Conservation (phyloP, 2,329 filamentous ascomycete genomes). For the Alternaria solani region DNA sequence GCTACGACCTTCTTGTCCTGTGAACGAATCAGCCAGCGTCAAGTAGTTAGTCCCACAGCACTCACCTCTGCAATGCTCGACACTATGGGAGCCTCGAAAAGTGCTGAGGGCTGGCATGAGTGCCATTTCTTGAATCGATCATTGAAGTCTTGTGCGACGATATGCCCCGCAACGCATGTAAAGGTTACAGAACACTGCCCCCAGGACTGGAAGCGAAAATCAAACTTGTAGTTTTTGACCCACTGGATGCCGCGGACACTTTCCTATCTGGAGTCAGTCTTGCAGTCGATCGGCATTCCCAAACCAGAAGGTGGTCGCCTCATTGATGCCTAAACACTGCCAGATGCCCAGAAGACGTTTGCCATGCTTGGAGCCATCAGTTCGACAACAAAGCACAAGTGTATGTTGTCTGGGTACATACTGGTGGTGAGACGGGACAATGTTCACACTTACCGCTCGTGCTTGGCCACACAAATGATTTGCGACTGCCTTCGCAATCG, state of each 20-base stretch:
- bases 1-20: slow-evolving; percentile 83
- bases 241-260: slow-evolving; percentile 73
- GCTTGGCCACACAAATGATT: slow-evolving; percentile 85
- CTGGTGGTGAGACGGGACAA: background rate
- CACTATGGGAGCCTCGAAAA: slow-evolving; percentile 83
- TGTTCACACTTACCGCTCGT: slow-evolving; percentile 64
- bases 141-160: slow-evolving; percentile 82
- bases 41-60: background rate
- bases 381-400: background rate
- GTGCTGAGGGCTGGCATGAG: slow-evolving; percentile 76
- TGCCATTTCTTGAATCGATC: slow-evolving; percentile 79
- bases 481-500: slow-evolving; percentile 93
- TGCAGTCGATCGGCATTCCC: background rate
- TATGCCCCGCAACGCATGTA: slow-evolving; percentile 90
- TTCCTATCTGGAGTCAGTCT: slow-evolving; percentile 59
- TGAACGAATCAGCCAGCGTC: slow-evolving; percentile 16
- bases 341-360: background rate
- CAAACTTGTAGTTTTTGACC: slow-evolving; percentile 94
- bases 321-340: background rate
- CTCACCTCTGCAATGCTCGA: slow-evolving; percentile 71
- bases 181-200: slow-evolving; percentile 86
- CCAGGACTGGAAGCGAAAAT: slow-evolving; percentile 87
- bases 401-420: background rate
- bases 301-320: background rate
- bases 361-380: background rate